Conservation (phyloP, 164 flowering plant species). For the Sedum album region DNA sequence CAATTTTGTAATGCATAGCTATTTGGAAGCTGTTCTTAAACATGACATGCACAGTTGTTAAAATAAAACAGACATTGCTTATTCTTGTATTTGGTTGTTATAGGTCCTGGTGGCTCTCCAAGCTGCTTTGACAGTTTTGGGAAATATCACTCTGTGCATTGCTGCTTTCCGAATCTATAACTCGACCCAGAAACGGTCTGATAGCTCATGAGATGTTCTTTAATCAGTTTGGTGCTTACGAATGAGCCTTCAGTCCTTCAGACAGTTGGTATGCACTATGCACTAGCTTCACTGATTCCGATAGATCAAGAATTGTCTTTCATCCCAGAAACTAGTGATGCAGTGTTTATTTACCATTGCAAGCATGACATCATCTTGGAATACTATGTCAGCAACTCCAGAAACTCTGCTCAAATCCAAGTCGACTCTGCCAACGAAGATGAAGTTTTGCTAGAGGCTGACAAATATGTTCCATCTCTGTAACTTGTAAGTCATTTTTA, state of each 20-base stretch:
- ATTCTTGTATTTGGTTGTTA: constrained; percentile 6
- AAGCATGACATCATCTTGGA: not conserved
- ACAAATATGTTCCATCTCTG: not conserved
- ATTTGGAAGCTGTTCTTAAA: not conserved
- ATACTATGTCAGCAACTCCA: not conserved
- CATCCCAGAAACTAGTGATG: not conserved
- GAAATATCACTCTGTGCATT: constrained; percentile 84
- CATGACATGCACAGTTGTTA: not conserved
- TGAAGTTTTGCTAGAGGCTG: not conserved
- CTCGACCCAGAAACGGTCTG: constrained; percentile 36
- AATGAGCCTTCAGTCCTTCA: constrained; percentile 2
- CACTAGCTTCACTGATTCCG: not conserved
- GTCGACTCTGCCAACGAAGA: not conserved
- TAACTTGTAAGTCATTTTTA: constrained; percentile 1
- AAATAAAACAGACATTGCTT: not conserved
- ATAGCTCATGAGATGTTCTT: constrained; percentile 20
- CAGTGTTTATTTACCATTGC: not conserved
- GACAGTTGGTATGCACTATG: not conserved
- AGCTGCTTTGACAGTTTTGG: constrained; percentile 82
- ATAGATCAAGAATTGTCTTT: not conserved
- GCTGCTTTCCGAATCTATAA: constrained; percentile 87
- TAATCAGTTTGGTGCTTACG: not conserved
- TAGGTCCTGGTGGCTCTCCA: constrained; percentile 91
- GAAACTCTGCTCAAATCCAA: not conserved
- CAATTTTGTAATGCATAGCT: not conserved